These are phyloP conservation scores for Phytophthora podocarpi DNA, from an alignment of 352 stramenopile species.

Conservation along the genomic window DNA sequence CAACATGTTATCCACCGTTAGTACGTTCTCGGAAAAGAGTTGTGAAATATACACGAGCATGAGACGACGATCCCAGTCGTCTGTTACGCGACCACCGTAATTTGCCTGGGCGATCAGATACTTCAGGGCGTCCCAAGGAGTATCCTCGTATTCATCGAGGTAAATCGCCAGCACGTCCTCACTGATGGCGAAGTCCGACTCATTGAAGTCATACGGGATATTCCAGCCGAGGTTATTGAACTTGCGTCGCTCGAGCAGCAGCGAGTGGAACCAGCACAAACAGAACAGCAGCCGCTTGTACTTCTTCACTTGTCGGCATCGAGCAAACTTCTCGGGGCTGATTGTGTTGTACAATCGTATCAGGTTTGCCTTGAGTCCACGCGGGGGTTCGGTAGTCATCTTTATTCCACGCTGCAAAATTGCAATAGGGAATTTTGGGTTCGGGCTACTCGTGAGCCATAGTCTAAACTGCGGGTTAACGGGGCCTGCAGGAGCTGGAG, in stretches of 20 bases:
- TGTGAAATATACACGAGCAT: conserved; percentile 97
- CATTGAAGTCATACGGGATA: conserved; percentile 98
- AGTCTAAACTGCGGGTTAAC: conserved; percentile 92
- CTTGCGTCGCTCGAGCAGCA: conserved; percentile 95
- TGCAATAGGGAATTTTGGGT: conserved; percentile 95
- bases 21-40: conserved; percentile 92
- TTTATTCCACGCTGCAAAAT: conserved; percentile 96
- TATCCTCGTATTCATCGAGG: conserved; percentile 92
- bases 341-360: conserved; percentile 95
- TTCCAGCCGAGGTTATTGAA: conserved; percentile 98
- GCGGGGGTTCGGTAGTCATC: conserved; percentile 96
- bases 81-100: conserved; percentile 96
- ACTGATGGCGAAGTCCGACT: conserved; percentile 96
- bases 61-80: conserved; percentile 95
- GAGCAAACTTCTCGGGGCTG: conserved; percentile 83
- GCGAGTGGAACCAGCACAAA: conserved; percentile 96
- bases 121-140: conserved; percentile 93
- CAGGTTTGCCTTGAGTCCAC: conserved; percentile 93
- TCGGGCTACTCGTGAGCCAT: conserved; percentile 94
- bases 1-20: conserved; percentile 84
- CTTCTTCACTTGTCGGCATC: conserved; percentile 86
- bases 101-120: conserved; percentile 97
- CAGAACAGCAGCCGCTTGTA: conserved; percentile 95
- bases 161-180: conserved; percentile 96
- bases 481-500: conserved; percentile 30